Evolutionary conservation across 169 alveolate species (phyloP), one percentile per base, ranked within the genome.

Genomic region (Cardiosporidium cionae): DNA sequence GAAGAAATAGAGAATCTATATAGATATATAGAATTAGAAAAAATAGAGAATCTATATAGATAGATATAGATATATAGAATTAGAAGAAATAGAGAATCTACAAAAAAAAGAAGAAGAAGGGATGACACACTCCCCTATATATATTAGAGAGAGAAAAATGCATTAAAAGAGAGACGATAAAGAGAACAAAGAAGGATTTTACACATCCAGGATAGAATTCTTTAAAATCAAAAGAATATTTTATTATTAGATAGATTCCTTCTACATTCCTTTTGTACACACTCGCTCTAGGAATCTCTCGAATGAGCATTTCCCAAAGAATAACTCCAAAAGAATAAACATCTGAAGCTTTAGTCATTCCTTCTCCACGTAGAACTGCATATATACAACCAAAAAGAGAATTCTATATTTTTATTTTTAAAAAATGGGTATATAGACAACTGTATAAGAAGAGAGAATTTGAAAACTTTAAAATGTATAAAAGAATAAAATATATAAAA

Each of bases 271-370:
- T 44, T 9, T n/a, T n/a, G 25, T 44, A 9, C 58, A 76, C 81
- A n/a, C n/a, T n/a, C n/a, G n/a, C n/a, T n/a, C n/a, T n/a, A 3
- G 94, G 94, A 33, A 85, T 79, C 35, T 86, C 81, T 16, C 89
- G 82, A 32, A 84, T 69, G n/a, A 89, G 37, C 87, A 89, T 87
- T 64, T 89, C 94, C 92, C 92, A 89, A 27, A 89, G 69, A 1
- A 89, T 79, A 25, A 87, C 74, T 32, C 94, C 94, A 74, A 81
- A 89, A 53, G 89, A 79, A 34, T 87, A 89, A 6, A 89, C 94
- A 52, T 89, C 94, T 1, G 94, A 86, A 1, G 91, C 82, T 44
- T 68, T 81, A 4, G 84, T 75, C 70, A 85, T 86, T 27, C 84
- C 86, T 54, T 89, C 92, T 6, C 94, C 92, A 32, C 93, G 81